Evolutionary conservation across 2,329 filamentous ascomycete species (phyloP).

Genomic region (Aspergillus transmontanensis): DNA sequence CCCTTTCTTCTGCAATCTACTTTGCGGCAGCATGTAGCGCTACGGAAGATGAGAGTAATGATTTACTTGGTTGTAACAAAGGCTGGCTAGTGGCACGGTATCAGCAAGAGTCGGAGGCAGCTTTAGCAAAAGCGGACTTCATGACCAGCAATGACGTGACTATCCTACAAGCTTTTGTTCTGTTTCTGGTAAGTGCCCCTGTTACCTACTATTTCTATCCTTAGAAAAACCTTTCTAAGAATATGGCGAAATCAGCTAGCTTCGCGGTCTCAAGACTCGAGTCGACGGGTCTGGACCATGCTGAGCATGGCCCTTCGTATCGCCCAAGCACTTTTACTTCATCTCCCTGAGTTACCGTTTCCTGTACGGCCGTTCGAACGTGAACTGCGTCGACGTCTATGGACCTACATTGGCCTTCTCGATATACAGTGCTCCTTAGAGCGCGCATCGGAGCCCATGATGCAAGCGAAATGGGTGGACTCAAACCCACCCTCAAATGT

Average conservation of each 20-base stretch:
- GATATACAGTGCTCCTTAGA: constrained; percentile 34
- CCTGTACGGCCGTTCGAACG: constrained; percentile 31
- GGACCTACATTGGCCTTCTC: constrained; percentile 32
- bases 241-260: constrained; percentile 8
- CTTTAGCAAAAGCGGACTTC: constrained; percentile 30
- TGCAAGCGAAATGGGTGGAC: constrained; percentile 32
- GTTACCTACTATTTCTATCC: not conserved
- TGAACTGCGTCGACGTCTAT: constrained; percentile 35
- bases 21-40: constrained; percentile 31
- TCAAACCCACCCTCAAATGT: constrained; percentile 29
- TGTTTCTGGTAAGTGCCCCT: constrained; percentile 28
- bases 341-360: constrained; percentile 32
- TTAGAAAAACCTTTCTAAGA: not conserved
- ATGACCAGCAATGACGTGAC: constrained; percentile 36
- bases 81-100: constrained; percentile 23
- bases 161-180: constrained; percentile 35
- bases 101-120: constrained; percentile 27
- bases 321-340: constrained; percentile 34
- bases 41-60: constrained; percentile 25
- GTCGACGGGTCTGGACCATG: constrained; percentile 38
- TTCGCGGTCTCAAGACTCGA: constrained; percentile 32
- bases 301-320: constrained; percentile 34
- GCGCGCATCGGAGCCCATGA: constrained; percentile 38
- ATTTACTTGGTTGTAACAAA: constrained; percentile 24
- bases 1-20: constrained; percentile 29